These are phyloP conservation scores for Thielaviopsis musarum DNA, from an alignment of 2,329 filamentous ascomycete genomes.

Conservation along the genomic window DNA sequence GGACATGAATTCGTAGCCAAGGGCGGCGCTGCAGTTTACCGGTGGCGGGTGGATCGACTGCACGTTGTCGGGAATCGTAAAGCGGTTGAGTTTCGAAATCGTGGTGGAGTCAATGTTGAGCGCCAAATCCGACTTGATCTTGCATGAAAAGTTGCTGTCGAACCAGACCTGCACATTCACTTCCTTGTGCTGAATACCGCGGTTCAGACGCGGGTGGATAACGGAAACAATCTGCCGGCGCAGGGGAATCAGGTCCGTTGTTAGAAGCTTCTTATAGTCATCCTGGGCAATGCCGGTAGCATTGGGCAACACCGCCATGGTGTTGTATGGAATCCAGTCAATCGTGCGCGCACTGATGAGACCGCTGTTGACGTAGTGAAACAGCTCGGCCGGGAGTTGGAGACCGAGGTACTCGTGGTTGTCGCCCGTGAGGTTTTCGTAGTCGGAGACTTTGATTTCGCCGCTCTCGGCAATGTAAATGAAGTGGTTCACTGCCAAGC, in stretches of 20 bases:
- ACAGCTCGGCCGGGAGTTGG: slow-evolving; percentile 74
- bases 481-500: slow-evolving; percentile 74
- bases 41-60: slow-evolving; percentile 3
- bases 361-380: slow-evolving; percentile 74
- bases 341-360: slow-evolving; percentile 65
- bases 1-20: slow-evolving; percentile 46
- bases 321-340: slow-evolving; percentile 65
- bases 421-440: slow-evolving; percentile 59
- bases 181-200: slow-evolving; percentile 67
- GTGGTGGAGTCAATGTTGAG: slow-evolving; percentile 21
- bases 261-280: slow-evolving; percentile 67
- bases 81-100: slow-evolving; percentile 43
- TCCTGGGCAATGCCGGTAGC: slow-evolving; percentile 66
- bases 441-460: slow-evolving; percentile 57
- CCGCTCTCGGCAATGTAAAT: slow-evolving; percentile 66
- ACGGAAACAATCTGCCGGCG: slow-evolving; percentile 64
- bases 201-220: slow-evolving; percentile 61
- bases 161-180: slow-evolving; percentile 76
- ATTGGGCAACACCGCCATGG: slow-evolving; percentile 66
- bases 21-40: slow-evolving; percentile 22
- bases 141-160: slow-evolving; percentile 48
- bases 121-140: slow-evolving; percentile 24
- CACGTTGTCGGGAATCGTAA: slow-evolving; percentile 19
- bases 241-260: slow-evolving; percentile 54
- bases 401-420: slow-evolving; percentile 84